Percentiles rank a stretch among this genome's conserved stretches.
These are phyloP conservation scores for Moesziomyces globuligerus DNA, from an alignment of 1,284 basidiomycete species.

Conservation along the genomic window DNA sequence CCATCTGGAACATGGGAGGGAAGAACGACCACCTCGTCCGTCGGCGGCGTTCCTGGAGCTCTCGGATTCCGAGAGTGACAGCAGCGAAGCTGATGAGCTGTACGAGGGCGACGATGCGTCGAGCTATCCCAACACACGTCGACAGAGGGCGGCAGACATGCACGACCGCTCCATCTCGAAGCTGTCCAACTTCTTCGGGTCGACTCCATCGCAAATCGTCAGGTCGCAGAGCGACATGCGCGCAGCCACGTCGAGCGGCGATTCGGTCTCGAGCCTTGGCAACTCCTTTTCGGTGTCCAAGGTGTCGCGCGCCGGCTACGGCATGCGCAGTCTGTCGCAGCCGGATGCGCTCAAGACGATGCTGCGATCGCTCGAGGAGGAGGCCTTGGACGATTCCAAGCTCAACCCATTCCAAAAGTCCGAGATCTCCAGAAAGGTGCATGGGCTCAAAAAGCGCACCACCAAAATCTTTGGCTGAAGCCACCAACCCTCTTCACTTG, in stretches of 20 bases:
- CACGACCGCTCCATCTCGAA: constrained; percentile 41
- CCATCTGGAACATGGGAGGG: neutral
- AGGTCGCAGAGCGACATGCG: constrained; percentile 15
- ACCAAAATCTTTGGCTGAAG: constrained; percentile 28
- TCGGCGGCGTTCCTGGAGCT: constrained; percentile 24
- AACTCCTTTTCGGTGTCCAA: neutral
- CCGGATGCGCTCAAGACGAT: constrained; percentile 30
- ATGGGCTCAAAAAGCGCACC: constrained; percentile 29
- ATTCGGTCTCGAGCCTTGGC: constrained; percentile 1
- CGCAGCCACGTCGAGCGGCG: constrained; percentile 5
- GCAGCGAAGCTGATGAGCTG: constrained; percentile 25
- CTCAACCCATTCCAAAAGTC: constrained; percentile 32
- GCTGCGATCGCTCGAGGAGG: constrained; percentile 33
- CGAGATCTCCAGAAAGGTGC: constrained; percentile 35
- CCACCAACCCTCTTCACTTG: neutral
- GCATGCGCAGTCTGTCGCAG: constrained; percentile 1
- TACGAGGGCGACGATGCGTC: constrained; percentile 5
- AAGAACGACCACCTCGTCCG: constrained; percentile 5
- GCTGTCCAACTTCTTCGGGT: constrained; percentile 42
- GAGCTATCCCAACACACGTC: constrained; percentile 8
- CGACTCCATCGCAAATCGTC: constrained; percentile 40
- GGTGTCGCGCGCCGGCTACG: neutral
- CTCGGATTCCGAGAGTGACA: constrained; percentile 36
- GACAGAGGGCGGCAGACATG: constrained; percentile 7
- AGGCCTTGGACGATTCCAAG: constrained; percentile 32